These are phyloP conservation scores for Backusella macrospora DNA, from an alignment of 192 early-diverging fungal species.

Conservation along the genomic window DNA sequence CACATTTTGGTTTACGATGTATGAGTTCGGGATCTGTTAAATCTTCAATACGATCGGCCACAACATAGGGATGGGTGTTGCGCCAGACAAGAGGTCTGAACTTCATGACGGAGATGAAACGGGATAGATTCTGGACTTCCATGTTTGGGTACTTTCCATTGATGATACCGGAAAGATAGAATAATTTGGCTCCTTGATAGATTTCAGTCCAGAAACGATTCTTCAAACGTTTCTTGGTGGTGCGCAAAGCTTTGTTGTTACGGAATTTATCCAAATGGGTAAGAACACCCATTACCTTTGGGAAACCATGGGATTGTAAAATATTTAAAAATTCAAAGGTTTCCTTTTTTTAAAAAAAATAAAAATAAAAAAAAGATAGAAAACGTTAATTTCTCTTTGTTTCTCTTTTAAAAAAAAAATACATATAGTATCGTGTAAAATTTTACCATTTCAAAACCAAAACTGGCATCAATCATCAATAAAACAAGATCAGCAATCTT, in stretches of 20 bases:
- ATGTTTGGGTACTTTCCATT: slow-evolving; percentile 92
- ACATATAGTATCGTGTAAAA: not conserved
- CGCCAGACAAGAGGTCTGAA: slow-evolving; percentile 97
- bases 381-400: not conserved
- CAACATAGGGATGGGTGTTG: slow-evolving; percentile 96
- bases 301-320: slow-evolving; percentile 96
- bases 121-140: slow-evolving; percentile 92
- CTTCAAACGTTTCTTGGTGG: slow-evolving; percentile 93
- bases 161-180: slow-evolving; percentile 96
- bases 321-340: slow-evolving; percentile 99
- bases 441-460: slow-evolving; percentile 95
- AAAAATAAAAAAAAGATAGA: not conserved
- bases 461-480: slow-evolving; percentile 94
- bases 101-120: slow-evolving; percentile 99
- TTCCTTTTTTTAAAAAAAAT: slow-evolving; percentile 54
- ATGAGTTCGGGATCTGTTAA: slow-evolving; percentile 91
- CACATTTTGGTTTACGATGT: slow-evolving; percentile 78
- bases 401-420: not conserved
- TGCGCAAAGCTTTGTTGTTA: slow-evolving; percentile 87
- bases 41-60: slow-evolving; percentile 97
- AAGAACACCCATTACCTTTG: slow-evolving; percentile 96
- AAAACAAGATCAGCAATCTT: slow-evolving; percentile 97
- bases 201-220: slow-evolving; percentile 99
- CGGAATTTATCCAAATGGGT: slow-evolving; percentile 96
- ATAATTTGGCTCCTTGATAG: slow-evolving; percentile 98